A percentile compares a stretch with the other conserved stretches of the same genome.
phyloP scores from a whole-genome alignment of 306 rosid genomes.

The Cicer bijugum region DNA sequence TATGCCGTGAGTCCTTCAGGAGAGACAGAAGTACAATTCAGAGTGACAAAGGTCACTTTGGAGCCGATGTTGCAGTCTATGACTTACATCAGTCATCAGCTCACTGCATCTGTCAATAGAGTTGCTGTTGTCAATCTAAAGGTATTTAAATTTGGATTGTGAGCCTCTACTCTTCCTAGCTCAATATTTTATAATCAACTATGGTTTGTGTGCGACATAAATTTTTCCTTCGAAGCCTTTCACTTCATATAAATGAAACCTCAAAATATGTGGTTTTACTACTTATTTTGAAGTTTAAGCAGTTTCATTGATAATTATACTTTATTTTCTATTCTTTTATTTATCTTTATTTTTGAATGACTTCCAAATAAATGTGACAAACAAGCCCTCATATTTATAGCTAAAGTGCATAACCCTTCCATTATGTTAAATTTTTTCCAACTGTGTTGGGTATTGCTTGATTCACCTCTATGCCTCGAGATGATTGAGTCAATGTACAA shows the following conservation, averaged over 20 bases:
- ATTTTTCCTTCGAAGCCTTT: constrained; percentile 25
- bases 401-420: neutral
- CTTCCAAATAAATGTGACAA: too few species aligned
- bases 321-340: too few species aligned
- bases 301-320: neutral
- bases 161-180: constrained; percentile 20
- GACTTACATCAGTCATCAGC: constrained; percentile 76
- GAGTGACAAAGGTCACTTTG: constrained; percentile 69
- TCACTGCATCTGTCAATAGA: constrained; percentile 67
- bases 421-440: neutral
- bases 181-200: constrained; percentile 30
- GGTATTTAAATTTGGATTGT: constrained; percentile 48
- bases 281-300: constrained; percentile 1
- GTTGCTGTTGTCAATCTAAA: constrained; percentile 79
- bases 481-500: neutral
- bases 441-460: too few species aligned
- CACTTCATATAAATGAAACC: constrained; percentile 15
- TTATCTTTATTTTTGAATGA: too few species aligned
- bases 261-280: constrained; percentile 10
- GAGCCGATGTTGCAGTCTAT: constrained; percentile 85
- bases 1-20: constrained; percentile 64
- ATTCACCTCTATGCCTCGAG: neutral
- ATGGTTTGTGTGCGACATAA: neutral
- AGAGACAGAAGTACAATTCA: constrained; percentile 73
- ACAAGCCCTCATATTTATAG: neutral